A percentile compares a stretch with the other conserved stretches of the same genome.
These are phyloP conservation scores for Myriosclerotinia curreyana DNA, from an alignment of 2,329 filamentous ascomycete genomes.

Conservation along the genomic window DNA sequence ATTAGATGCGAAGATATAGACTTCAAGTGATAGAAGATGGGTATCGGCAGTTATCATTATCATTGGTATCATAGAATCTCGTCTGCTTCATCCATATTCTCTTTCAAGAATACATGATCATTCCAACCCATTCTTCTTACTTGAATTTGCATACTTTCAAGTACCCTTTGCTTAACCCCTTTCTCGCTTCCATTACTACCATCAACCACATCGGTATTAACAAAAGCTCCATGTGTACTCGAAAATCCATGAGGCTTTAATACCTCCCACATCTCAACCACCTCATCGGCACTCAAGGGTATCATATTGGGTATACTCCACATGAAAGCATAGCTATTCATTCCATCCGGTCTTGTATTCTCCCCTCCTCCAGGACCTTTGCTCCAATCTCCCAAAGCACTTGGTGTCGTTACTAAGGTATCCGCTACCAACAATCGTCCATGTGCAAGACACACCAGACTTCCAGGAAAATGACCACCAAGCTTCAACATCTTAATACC, in stretches of 20 bases:
- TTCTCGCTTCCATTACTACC: slow-evolving; percentile 37
- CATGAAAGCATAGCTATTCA: slow-evolving; percentile 66
- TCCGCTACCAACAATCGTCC: slow-evolving; percentile 70
- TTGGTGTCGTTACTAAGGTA: slow-evolving; percentile 68
- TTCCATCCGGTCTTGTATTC: slow-evolving; percentile 43
- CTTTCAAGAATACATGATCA: slow-evolving; percentile 34
- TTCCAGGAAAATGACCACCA: slow-evolving; percentile 78
- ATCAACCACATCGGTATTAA: slow-evolving; percentile 58
- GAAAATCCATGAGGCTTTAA: slow-evolving; percentile 60
- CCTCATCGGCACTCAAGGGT: slow-evolving; percentile 61
- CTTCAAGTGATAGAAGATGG: background rate
- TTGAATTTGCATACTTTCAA: slow-evolving; percentile 77
- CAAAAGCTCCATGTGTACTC: slow-evolving; percentile 66
- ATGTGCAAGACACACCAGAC: slow-evolving; percentile 62
- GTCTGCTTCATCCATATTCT: slow-evolving; percentile 21
- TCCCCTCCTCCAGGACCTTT: slow-evolving; percentile 43
- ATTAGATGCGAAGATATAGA: background rate
- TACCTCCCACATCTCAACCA: slow-evolving; percentile 67
- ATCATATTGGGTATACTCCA: slow-evolving; percentile 77
- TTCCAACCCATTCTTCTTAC: slow-evolving; percentile 42
- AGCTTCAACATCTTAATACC: slow-evolving; percentile 64
- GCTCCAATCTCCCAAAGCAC: slow-evolving; percentile 50
- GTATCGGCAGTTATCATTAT: background rate
- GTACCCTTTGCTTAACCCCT: slow-evolving; percentile 58
- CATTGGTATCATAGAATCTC: slow-evolving; percentile 19